Conservation (phyloP, 1,284 basidiomycete species). For the Ganoderma resinaceum region DNA sequence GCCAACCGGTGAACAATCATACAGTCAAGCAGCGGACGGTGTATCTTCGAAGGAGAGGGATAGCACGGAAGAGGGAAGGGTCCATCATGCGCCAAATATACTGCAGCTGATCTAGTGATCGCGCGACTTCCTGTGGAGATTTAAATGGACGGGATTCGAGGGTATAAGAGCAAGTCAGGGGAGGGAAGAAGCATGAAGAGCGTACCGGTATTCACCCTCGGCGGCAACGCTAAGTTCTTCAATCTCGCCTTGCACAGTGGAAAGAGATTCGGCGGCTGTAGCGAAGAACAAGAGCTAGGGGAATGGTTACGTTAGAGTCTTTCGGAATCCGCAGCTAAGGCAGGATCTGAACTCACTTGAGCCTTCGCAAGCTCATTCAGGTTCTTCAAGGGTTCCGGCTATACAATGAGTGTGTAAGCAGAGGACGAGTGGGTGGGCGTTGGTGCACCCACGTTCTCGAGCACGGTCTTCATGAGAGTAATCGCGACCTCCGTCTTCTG, state of each 20-base stretch:
- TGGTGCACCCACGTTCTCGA: conserved; percentile 82
- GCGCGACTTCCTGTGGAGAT: conserved; percentile 70
- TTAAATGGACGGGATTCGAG: conserved; percentile 7
- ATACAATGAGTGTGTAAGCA: background rate
- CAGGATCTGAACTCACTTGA: conserved; percentile 51
- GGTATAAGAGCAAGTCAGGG: conserved; percentile 1
- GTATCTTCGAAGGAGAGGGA: background rate
- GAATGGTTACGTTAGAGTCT: background rate
- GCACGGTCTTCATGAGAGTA: conserved; percentile 96
- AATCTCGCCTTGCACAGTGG: conserved; percentile 85
- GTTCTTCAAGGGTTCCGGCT: conserved; percentile 97
- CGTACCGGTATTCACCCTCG: conserved; percentile 90
- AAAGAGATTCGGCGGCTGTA: conserved; percentile 85
- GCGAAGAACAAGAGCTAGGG: conserved; percentile 83
- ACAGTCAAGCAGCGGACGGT: background rate
- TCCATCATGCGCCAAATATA: background rate
- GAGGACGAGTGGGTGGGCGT: conserved; percentile 4
- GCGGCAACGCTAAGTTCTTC: conserved; percentile 90
- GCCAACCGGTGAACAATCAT: background rate
- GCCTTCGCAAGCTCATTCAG: conserved; percentile 93
- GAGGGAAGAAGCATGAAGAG: conserved; percentile 8
- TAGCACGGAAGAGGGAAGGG: background rate
- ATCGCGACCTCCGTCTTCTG: conserved; percentile 98
- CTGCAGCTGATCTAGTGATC: conserved; percentile 64
- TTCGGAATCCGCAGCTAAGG: background rate